Conservation (phyloP, 495 filamentous ascomycete species). For the Aspergillus baeticus region DNA sequence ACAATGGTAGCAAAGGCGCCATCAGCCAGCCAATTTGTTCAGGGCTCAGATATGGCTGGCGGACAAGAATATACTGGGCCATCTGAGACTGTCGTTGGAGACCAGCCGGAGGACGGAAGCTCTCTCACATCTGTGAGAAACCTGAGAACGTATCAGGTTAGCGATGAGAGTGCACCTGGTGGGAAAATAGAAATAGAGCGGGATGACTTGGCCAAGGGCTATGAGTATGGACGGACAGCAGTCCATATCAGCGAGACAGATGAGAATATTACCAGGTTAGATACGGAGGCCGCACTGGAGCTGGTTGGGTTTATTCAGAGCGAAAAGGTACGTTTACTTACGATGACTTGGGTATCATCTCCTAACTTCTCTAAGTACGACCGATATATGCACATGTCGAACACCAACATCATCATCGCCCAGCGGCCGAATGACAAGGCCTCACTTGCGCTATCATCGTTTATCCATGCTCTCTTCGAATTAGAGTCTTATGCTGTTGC, state of each 20-base stretch:
- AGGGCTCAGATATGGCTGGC: conserved; percentile 43
- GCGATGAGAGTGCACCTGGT: conserved; percentile 68
- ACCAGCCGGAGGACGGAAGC: conserved; percentile 26
- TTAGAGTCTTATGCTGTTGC: conserved; percentile 85
- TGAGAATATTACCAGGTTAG: conserved; percentile 73
- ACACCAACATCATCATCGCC: conserved; percentile 69
- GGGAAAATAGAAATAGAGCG: conserved; percentile 81
- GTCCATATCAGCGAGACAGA: conserved; percentile 87
- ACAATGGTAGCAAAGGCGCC: conserved; percentile 72
- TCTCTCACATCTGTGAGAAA: conserved; percentile 66
- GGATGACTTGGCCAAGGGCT: conserved; percentile 87
- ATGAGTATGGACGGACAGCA: conserved; percentile 88
- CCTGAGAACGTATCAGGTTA: conserved; percentile 75
- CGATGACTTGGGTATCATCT: neutral
- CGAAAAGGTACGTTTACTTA: conserved; percentile 56
- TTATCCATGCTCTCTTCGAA: conserved; percentile 86
- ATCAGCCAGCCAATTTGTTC: conserved; percentile 72
- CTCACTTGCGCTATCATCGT: conserved; percentile 77
- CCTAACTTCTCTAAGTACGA: conserved; percentile 62
- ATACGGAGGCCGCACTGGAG: conserved; percentile 70
- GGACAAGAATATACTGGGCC: conserved; percentile 46
- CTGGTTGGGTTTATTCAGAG: conserved; percentile 83
- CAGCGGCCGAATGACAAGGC: conserved; percentile 73
- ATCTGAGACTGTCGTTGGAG: conserved; percentile 43
- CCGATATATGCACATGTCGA: conserved; percentile 81